Evolutionary conservation across 1,284 basidiomycete species (phyloP).

Genomic region (Pascua sp.): DNA sequence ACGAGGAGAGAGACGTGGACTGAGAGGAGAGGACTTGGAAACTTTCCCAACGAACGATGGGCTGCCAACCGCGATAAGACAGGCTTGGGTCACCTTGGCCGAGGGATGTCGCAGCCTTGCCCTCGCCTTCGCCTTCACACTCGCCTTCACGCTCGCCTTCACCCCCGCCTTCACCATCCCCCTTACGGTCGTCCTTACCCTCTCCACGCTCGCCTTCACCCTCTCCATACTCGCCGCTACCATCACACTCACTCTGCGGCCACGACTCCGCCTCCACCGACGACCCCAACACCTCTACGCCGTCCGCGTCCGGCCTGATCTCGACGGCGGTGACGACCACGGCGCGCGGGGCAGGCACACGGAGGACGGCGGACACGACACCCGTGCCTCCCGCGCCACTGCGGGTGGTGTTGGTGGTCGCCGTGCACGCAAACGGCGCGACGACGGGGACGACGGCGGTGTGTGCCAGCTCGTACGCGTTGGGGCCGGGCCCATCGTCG

Average conservation of each 20-base stretch:
- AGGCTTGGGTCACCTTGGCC: no score
- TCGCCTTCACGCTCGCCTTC: no score
- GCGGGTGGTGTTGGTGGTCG: conserved; percentile 8
- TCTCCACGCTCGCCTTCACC: no score
- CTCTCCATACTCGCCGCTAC: neutral
- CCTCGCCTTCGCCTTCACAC: no score
- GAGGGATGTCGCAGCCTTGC: no score
- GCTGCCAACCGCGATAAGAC: no score
- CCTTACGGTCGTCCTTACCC: no score
- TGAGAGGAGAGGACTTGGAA: no score
- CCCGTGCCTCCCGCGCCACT: neutral
- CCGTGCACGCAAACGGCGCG: conserved; percentile 26
- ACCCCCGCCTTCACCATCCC: no score
- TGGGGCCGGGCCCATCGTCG: neutral
- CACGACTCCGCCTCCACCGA: conserved; percentile 4
- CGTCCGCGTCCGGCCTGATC: conserved; percentile 5
- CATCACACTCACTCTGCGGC: conserved; percentile 20
- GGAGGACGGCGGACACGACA: conserved; percentile 5
- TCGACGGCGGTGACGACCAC: conserved; percentile 1
- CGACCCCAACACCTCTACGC: conserved; percentile 16
- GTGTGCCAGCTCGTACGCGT: conserved; percentile 23
- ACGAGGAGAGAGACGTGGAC: no score
- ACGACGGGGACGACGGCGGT: conserved; percentile 32
- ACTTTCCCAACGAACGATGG: no score
- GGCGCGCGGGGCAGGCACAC: conserved; percentile 3